phyloP scores from a whole-genome alignment of 1,284 basidiomycete species.

The Malassezia japonica region DNA sequence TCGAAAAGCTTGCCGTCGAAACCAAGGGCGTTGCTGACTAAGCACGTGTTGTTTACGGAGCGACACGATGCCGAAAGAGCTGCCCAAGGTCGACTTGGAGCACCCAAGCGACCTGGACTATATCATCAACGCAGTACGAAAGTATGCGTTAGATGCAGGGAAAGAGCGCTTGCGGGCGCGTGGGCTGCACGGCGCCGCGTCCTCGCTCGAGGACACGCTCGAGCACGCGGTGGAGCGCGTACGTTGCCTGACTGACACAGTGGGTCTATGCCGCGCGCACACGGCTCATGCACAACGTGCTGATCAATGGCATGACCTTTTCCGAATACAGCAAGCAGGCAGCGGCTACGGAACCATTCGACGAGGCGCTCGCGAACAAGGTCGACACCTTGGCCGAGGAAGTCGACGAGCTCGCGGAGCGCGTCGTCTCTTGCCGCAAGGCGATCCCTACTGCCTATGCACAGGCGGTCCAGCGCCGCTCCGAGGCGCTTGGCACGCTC shows the following conservation, averaged over 20 bases:
- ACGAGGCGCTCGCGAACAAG: constrained; percentile 6
- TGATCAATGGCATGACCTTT: constrained; percentile 11
- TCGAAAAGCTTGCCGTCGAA: neutral
- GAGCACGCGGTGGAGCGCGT: constrained; percentile 13
- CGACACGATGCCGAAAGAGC: constrained; percentile 16
- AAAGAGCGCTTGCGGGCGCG: constrained; percentile 10
- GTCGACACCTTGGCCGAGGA: constrained; percentile 9
- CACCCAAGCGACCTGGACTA: constrained; percentile 17
- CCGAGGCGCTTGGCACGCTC: constrained; percentile 3
- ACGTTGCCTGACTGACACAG: constrained; percentile 1
- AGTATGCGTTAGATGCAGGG: constrained; percentile 7
- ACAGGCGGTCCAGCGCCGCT: constrained; percentile 3
- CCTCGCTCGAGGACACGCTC: constrained; percentile 9
- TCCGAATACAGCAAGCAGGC: constrained; percentile 15
- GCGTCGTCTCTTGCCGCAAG: constrained; percentile 12
- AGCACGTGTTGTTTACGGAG: neutral
- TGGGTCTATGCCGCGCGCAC: constrained; percentile 17
- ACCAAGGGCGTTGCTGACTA: neutral
- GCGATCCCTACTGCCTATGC: constrained; percentile 7
- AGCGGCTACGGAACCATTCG: constrained; percentile 15
- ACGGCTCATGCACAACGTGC: constrained; percentile 13
- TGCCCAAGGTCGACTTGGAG: constrained; percentile 16
- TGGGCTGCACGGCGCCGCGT: neutral
- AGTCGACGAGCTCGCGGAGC: constrained; percentile 14
- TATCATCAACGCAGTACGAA: constrained; percentile 6